Conservation (phyloP, 2,329 filamentous ascomycete genomes). For the Lachnellula subtilissima region DNA sequence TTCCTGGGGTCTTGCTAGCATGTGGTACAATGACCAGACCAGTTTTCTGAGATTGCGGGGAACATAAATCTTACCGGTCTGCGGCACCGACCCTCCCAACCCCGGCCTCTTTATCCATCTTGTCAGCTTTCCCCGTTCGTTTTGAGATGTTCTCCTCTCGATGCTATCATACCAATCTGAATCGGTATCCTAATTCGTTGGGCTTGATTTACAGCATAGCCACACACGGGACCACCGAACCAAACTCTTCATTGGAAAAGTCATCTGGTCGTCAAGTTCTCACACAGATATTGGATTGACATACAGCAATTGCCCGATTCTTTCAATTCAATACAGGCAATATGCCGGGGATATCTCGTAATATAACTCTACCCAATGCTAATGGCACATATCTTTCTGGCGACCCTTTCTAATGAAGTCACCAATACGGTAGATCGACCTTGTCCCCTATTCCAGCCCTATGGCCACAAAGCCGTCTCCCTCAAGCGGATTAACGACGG, state of each 20-base stretch:
- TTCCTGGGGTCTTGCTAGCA: neutral
- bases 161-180: neutral
- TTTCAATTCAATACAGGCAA: slow-evolving; percentile 8
- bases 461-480: neutral
- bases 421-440: neutral
- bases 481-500: slow-evolving; percentile 6
- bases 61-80: neutral
- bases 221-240: neutral
- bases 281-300: neutral
- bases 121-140: neutral
- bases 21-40: neutral
- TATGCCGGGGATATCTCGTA: slow-evolving; percentile 3
- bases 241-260: neutral
- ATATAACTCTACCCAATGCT: neutral
- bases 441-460: neutral
- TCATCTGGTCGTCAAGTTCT: slow-evolving; percentile 7
- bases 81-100: neutral
- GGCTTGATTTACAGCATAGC: neutral
- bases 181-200: slow-evolving; percentile 1
- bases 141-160: neutral
- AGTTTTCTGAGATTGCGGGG: slow-evolving; percentile 1
- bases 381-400: slow-evolving; percentile 1
- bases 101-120: slow-evolving; percentile 4
- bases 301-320: neutral
- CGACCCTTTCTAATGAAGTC: neutral